Conservation (phyloP, 139 green algal species). For the Raphidocelis subcapitata region DNA sequence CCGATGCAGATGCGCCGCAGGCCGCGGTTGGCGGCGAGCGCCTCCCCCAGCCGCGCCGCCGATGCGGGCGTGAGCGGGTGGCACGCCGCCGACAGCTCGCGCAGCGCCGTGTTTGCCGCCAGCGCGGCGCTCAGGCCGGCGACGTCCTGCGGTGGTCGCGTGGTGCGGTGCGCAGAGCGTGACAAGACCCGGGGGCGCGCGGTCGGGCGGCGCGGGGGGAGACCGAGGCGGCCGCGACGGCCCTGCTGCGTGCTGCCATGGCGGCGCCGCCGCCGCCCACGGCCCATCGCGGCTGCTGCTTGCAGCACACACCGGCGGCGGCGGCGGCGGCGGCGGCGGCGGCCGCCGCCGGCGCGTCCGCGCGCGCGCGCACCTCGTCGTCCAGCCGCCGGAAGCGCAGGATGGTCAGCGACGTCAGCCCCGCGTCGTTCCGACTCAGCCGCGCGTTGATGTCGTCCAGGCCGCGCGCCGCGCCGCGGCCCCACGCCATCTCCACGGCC, state of each 20-base stretch:
- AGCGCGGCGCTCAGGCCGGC: conserved; percentile 15
- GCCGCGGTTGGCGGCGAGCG: conserved; percentile 21
- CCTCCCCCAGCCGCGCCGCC: conserved; percentile 10
- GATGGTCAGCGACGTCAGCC: neutral
- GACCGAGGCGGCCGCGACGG: too few species aligned
- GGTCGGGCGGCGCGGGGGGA: neutral
- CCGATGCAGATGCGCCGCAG: conserved; percentile 38
- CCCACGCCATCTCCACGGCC: neutral
- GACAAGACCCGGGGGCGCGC: too few species aligned
- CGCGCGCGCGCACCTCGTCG: neutral
- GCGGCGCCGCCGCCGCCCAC: too few species aligned
- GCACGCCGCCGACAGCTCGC: conserved; percentile 35
- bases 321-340: too few species aligned
- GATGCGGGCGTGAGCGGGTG: conserved; percentile 27
- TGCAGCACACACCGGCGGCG: too few species aligned
- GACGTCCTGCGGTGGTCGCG: conserved; percentile 12
- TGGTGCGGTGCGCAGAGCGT: neutral
- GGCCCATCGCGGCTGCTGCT: too few species aligned
- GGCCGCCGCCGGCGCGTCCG: too few species aligned
- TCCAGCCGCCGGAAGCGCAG: conserved; percentile 1
- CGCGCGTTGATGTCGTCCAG: neutral
- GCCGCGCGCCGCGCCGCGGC: neutral
- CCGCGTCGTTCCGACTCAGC: neutral
- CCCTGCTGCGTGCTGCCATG: too few species aligned
- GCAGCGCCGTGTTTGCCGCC: conserved; percentile 28